Evolutionary conservation across 106 monocot species (phyloP).

Genomic region (Gastrodia elata): DNA sequence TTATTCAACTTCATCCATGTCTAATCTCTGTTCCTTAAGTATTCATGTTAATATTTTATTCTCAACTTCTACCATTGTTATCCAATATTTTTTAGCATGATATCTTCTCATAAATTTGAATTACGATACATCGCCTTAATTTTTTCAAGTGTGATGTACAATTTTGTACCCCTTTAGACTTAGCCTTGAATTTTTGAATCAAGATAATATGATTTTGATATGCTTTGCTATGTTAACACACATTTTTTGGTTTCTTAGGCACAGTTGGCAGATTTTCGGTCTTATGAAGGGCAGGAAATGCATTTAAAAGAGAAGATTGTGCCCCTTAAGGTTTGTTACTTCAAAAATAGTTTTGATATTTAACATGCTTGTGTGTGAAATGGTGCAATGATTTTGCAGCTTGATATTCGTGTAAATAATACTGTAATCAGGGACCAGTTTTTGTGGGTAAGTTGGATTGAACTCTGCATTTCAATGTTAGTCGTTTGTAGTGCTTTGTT

Average conservation of each 20-base stretch:
- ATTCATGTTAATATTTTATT: neutral
- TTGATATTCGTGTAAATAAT: conserved; percentile 85
- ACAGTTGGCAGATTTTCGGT: conserved; percentile 86
- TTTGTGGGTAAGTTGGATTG: conserved; percentile 62
- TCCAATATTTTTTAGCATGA: neutral
- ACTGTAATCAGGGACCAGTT: conserved; percentile 85
- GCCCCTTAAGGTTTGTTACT: conserved; percentile 53
- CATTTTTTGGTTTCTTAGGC: conserved; percentile 29
- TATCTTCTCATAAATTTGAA: neutral
- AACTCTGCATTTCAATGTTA: neutral
- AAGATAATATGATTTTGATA: neutral
- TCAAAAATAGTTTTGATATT: neutral
- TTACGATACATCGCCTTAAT: neutral
- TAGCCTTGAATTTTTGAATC: neutral
- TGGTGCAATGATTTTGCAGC: conserved; percentile 28
- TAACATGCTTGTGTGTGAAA: neutral
- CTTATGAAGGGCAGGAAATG: conserved; percentile 91
- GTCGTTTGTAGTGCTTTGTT: neutral
- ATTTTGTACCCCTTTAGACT: neutral
- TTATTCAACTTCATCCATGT: neutral
- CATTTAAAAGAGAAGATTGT: conserved; percentile 74
- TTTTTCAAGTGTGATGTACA: neutral
- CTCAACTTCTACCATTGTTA: neutral
- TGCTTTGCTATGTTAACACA: neutral
- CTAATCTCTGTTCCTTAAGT: neutral